Percentiles rank a stretch among this genome's conserved stretches.
Conservation (phyloP, 208 protist species). For the Naegleria gruberi region DNA sequence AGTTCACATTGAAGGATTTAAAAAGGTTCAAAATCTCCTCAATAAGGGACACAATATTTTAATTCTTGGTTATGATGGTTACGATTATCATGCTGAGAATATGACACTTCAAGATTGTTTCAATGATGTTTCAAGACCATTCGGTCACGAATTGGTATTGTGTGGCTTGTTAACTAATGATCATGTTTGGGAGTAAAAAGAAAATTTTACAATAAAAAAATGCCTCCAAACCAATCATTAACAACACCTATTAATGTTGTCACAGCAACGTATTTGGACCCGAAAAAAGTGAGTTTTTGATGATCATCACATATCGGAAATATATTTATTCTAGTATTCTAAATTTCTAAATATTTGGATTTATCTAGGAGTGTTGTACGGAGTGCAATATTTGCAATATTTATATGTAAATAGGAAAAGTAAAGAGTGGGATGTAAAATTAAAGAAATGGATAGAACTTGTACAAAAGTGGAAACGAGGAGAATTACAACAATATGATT, state of each 20-base stretch:
- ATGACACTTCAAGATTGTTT: neutral
- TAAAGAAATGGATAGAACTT: neutral
- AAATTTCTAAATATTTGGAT: neutral
- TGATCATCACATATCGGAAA: too few species aligned
- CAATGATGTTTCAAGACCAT: neutral
- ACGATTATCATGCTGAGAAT: constrained; percentile 3
- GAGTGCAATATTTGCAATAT: neutral
- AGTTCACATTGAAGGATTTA: neutral
- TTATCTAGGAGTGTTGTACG: neutral
- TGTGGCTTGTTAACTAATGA: neutral
- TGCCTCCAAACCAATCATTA: too few species aligned
- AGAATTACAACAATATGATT: neutral
- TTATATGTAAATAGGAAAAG: neutral
- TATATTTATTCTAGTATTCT: too few species aligned
- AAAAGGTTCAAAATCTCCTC: neutral
- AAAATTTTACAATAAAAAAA: too few species aligned
- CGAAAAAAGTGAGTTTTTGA: too few species aligned
- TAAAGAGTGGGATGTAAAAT: neutral
- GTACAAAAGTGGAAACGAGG: neutral
- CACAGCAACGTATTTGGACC: neutral
- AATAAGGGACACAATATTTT: neutral
- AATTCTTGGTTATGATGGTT: constrained; percentile 21
- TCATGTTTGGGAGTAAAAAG: neutral
- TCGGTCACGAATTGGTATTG: constrained; percentile 9
- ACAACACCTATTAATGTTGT: neutral